Evolutionary conservation across 257 asterid genomes (phyloP), one percentile per base, ranked within the genome.

Genomic region (Petrea volubilis): DNA sequence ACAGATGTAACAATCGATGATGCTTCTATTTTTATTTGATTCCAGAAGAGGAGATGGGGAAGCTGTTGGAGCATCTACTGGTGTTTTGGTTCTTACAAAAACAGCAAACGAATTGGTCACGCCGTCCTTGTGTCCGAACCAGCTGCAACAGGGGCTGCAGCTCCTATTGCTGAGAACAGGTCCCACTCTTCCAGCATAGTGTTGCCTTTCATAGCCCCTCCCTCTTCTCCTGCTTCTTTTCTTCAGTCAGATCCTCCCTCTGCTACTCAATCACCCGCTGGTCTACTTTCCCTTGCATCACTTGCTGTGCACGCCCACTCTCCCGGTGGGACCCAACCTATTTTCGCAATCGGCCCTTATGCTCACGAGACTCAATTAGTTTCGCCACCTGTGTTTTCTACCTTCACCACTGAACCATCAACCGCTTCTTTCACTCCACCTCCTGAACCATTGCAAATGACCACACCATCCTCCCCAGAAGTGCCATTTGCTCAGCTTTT

Each of bases 371-470:
- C 98, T 60, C 96, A 90, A 62, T 66, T 89, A 36, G 97, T 94
- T 20, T 82, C 98, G 15, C 98, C 98, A 2, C 98, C 98, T 0
- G 96, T 86, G 9, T 94, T 91, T 71, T 94, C 98, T 17, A 85
- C 98, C 68, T 85, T 86, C 78, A 91, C 92, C 55, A 94, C 99
- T 0, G 99, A 89, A 77, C 97, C 99, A 33, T 94, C 99, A 24
- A 94, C 99, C 20, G 97, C 99, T 61, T 79, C 83, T 77, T 91
- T 79, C 68, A 94, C 98, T 73, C 98, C 98, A 43, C 98, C 97
- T 18, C 93, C 96, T 0, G 97, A 91, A 60, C 71, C 95, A 0
- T 89, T 88, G 23, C 96, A 84, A 41, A 77, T 84, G 79, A 89
- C 97, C 3, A 88, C 93, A 34, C 97, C 96, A 7, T 86, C 99